Conservation (phyloP, 2,329 filamentous ascomycete genomes). For the Curvularia sp. region DNA sequence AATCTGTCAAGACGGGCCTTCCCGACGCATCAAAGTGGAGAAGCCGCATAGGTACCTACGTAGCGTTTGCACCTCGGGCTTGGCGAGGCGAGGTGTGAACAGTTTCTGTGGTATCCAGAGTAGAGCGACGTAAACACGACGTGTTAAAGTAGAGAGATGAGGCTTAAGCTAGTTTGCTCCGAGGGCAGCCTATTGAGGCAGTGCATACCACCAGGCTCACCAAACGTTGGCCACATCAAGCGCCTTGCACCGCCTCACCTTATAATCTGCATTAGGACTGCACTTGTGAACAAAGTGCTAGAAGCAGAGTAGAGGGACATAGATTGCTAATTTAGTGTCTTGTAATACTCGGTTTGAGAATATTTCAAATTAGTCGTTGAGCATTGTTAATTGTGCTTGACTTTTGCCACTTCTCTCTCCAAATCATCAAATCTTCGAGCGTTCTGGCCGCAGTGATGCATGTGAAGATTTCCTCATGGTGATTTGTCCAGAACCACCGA, state of each 20-base stretch:
- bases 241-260: background rate
- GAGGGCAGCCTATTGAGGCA: background rate
- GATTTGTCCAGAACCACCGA: background rate
- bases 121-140: background rate
- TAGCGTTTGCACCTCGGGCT: background rate
- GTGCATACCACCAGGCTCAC: background rate
- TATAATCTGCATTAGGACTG: background rate
- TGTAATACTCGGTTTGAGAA: background rate
- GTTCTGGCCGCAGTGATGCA: background rate
- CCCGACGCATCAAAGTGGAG: background rate
- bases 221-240: background rate
- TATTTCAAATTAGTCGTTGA: background rate
- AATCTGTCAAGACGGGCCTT: background rate
- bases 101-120: background rate
- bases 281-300: too few species aligned
- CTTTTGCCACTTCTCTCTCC: background rate
- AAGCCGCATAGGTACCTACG: too few species aligned
- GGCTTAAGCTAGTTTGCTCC: background rate
- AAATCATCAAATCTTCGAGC: background rate
- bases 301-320: background rate
- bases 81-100: background rate
- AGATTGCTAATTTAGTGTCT: background rate
- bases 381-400: background rate
- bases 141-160: background rate
- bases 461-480: background rate